Evolutionary conservation across 1,139 yeast species (phyloP).

Genomic region (Hemisphaericaspora xylanilytica): DNA sequence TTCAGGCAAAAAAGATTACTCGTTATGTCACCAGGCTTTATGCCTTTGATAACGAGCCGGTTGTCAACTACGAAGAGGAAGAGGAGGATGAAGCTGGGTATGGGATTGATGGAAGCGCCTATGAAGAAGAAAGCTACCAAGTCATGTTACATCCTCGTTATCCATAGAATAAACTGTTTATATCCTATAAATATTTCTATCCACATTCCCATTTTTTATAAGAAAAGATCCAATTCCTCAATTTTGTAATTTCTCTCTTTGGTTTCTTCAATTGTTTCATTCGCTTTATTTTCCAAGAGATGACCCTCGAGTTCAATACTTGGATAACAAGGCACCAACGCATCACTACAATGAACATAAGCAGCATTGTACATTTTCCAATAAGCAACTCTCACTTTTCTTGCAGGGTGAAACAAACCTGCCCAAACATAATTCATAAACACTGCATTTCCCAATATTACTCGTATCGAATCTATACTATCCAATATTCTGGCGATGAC

Average conservation of each 20-base stretch:
- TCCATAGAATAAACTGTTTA: background rate
- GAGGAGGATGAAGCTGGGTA: constrained; percentile 10
- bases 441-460: constrained; percentile 73
- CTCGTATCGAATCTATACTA: constrained; percentile 71
- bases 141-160: constrained; percentile 4
- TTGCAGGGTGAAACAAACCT: constrained; percentile 92
- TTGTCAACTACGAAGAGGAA: background rate
- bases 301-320: constrained; percentile 33
- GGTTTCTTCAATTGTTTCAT: constrained; percentile 12
- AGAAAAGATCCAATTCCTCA: constrained; percentile 38
- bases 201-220: constrained; percentile 15
- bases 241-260: constrained; percentile 21
- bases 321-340: constrained; percentile 85
- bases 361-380: constrained; percentile 83
- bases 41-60: constrained; percentile 30
- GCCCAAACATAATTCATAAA: constrained; percentile 78
- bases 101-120: constrained; percentile 11
- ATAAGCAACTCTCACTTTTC: constrained; percentile 77
- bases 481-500: constrained; percentile 82
- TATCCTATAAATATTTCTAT: background rate
- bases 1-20: constrained; percentile 53
- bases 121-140: constrained; percentile 7
- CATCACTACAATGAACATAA: constrained; percentile 71
- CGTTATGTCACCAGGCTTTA: constrained; percentile 42
- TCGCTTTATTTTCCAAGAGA: too few relatives aligned